Base-by-base conservation (phyloP, 2,329 filamentous ascomycete species). In the Xylariomycetidae sp. region DNA sequence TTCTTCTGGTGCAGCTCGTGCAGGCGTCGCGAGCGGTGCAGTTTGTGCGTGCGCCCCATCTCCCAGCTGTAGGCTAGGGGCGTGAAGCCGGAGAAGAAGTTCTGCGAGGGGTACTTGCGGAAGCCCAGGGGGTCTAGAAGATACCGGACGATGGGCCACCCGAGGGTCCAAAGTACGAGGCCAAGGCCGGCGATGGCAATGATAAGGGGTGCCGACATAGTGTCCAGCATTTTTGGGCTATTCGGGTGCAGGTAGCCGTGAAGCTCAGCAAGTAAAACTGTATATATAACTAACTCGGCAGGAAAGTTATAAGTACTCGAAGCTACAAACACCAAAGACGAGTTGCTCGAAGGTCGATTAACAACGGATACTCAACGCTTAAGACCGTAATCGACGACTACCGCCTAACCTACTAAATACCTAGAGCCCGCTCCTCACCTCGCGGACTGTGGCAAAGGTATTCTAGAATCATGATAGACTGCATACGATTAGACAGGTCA, bases 1-100 rank as follows among this genome's bases (percentile, higher is more conserved):
- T 39, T 32, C 10, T 23, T 16, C 12, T 37, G 25, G 19, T 37
- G 34, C 8, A 25, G 8, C 10, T 23, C 18, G n/a, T 23, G 19
- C 8, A 32, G 20, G 18, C 17, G 30, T 12, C 20, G 30, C 17
- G 30, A 10, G 14, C 30, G 30, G 14, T 12, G 17, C 12, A n/a
- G 11, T 17, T 32, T 32, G 20, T 23, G 30, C 30, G 9, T 3
- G n/a, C 17, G 30, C 11, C 30, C 30, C 17, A 32, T 28, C 26
- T 28, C 26, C 26, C 26, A 28, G 26, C 15, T 28, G 14, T 28
- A 28, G 14, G 26, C 26, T 28, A 28, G 15, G 26, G 26, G 15
- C 10, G 26, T 28, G 15, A 28, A n/a, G 14, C 26, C 26, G 26
- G 26, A 28, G 12, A 28, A 14, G 26, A 28, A 28, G 26, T 28